Percentiles rank a stretch among this genome's conserved stretches.
These are phyloP conservation scores for Anthoceros angustus DNA, from an alignment of 225 moss, liverwort and hornwort species.

Conservation along the genomic window DNA sequence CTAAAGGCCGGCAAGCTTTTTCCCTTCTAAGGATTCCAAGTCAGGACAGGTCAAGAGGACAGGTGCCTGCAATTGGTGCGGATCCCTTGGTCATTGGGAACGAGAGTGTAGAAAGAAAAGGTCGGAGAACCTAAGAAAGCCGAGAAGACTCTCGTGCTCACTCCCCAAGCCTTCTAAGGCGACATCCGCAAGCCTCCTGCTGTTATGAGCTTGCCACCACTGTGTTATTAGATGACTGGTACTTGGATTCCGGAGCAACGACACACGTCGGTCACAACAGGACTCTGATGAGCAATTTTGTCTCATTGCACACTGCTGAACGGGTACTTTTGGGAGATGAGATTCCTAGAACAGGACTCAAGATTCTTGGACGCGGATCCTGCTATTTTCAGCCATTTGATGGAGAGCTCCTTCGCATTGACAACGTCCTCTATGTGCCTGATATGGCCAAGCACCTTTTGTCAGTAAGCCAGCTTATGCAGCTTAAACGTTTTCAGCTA, in stretches of 20 bases:
- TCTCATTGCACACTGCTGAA: neutral
- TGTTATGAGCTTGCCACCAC: neutral
- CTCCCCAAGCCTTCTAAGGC: neutral
- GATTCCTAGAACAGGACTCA: no score
- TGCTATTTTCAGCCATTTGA: neutral
- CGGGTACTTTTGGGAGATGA: constrained; percentile 1
- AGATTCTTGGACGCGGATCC: no score
- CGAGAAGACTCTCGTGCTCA: neutral
- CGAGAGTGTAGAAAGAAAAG: no score
- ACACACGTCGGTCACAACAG: no score
- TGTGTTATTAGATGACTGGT: neutral
- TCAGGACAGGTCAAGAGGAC: neutral
- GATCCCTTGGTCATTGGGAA: no score
- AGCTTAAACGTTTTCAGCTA: constrained; percentile 1
- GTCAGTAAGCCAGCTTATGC: constrained; percentile 1
- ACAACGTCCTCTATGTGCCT: no score
- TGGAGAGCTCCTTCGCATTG: neutral
- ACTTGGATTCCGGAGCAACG: neutral
- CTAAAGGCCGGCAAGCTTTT: no score
- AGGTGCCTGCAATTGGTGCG: no score
- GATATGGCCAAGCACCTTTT: no score
- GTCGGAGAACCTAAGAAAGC: no score
- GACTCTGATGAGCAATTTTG: neutral
- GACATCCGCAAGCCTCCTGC: neutral
- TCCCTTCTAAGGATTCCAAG: no score